Percentiles rank a stretch among this genome's conserved stretches.
These are phyloP conservation scores for Parastagonospora avenae DNA, from an alignment of 2,329 filamentous ascomycete species.

Conservation along the genomic window DNA sequence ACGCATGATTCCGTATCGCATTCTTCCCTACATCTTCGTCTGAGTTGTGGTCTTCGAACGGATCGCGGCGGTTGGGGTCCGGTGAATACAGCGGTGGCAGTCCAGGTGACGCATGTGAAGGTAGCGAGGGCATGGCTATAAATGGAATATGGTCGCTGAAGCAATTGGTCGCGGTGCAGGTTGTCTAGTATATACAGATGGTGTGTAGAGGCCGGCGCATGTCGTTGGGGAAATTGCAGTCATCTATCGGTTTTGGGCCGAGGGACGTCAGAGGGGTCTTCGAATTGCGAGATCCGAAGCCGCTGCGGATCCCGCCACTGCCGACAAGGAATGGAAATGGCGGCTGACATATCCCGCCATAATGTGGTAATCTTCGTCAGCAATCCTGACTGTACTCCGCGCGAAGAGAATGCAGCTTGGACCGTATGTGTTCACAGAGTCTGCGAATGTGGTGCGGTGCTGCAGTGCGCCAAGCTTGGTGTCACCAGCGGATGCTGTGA, in stretches of 20 bases:
- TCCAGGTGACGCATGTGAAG: slow-evolving; percentile 59
- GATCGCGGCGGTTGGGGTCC: slow-evolving; percentile 52
- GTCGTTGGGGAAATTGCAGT: not conserved
- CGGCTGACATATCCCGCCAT: not conserved
- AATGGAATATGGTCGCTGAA: not conserved
- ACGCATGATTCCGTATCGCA: slow-evolving; percentile 8
- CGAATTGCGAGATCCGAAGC: not conserved
- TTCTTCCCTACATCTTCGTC: slow-evolving; percentile 24
- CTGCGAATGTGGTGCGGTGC: too few relatives aligned
- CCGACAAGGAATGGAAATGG: not conserved
- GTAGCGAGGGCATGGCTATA: slow-evolving; percentile 58
- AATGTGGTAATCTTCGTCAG: not conserved
- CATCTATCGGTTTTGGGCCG: not conserved
- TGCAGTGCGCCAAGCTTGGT: too few relatives aligned
- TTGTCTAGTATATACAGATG: not conserved
- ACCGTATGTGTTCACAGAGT: too few relatives aligned
- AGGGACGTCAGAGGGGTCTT: slow-evolving; percentile 1
- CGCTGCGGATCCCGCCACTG: not conserved
- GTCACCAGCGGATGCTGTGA: too few relatives aligned
- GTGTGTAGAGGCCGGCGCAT: not conserved
- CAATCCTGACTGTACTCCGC: not conserved
- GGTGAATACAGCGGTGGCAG: slow-evolving; percentile 61
- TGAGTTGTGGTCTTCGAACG: slow-evolving; percentile 40
- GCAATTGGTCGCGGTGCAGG: not conserved
- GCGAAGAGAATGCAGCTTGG: too few relatives aligned